A percentile compares a stretch with the other conserved stretches of the same genome.
phyloP scores from a whole-genome alignment of 441 rosid genomes.

The Syzygium malaccense region DNA sequence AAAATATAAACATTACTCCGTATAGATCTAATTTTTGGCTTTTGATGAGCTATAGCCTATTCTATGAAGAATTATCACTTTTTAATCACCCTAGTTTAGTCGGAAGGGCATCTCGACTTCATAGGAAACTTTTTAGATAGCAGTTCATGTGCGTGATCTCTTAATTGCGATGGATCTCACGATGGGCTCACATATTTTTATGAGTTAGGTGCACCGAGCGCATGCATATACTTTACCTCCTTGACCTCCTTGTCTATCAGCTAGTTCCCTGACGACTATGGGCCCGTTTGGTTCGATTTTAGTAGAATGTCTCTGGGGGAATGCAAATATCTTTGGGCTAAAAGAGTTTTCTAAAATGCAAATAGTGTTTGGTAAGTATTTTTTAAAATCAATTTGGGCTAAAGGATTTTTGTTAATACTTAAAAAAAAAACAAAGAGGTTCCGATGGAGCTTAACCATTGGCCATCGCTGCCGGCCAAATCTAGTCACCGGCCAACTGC shows the following conservation, averaged over 20 bases:
- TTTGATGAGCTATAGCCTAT: neutral
- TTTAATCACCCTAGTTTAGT: neutral
- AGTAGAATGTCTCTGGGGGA: no score
- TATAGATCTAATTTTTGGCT: neutral
- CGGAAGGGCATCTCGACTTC: neutral
- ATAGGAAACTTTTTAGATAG: neutral
- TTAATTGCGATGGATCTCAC: neutral
- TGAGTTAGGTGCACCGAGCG: neutral
- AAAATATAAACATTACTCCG: neutral
- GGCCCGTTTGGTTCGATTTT: no score
- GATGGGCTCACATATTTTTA: neutral
- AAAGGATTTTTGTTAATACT: no score
- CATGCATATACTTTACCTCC: neutral
- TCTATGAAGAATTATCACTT: neutral
- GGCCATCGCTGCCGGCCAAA: no score
- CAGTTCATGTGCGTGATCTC: neutral
- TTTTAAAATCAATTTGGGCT: no score
- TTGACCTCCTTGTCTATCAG: neutral
- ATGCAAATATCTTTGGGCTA: no score
- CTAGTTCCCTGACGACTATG: neutral
- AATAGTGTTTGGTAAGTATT: no score
- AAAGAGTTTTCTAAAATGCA: no score
- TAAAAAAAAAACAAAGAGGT: no score
- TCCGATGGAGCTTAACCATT: no score
- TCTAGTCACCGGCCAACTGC: accelerated